Evolutionary conservation across 441 rosid genomes (phyloP), one percentile per base, ranked within the genome.

Genomic region (Mallotus japonicus): DNA sequence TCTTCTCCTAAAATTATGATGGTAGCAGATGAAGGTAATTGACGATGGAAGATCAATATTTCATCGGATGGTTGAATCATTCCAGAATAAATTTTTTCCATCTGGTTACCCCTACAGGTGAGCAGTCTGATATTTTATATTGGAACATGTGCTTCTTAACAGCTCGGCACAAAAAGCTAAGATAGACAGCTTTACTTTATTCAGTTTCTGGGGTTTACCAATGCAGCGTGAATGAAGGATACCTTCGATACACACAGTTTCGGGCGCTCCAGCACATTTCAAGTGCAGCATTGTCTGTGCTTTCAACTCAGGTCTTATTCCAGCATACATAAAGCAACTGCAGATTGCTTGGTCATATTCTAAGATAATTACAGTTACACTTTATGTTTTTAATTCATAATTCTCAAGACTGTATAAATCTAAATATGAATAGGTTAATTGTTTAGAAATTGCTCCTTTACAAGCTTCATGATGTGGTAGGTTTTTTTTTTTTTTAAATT

Each of bases 41-140:
- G 85, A 89, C 79, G 97, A 95, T 76, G 78, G 89, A 22, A 88
- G 99, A 66, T 92, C 89, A 6, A 80, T 83, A 28, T 74, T 82
- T 72, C 87, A 82, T 72, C 89, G 80, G 74, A 67, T 89, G 73
- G 91, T 78, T 66, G 90, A 92, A 72, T 89, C 98, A 57, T 95
- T 95, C 73, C 82, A 84, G 69, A 90, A 85, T 79, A 90, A 91
- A 68, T 92, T 95, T 70, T 95, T 95, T 44, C 99, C 99, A 42
- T 89, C 97, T 0, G 97, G 99, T 28, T 95, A 95, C 83, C 99
- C 99, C 13, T 89, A 91, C 79, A 95, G 98, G 99, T 89, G 71
- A 74, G 58, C 68, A 47, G 24, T 55, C 50, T 62, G 34, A n/a
- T 73, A 59, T 61, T 74, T 13, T 65, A 14, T n/a, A 8, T 59